A percentile compares a stretch with the other conserved stretches of the same genome.
Evolutionary conservation across 495 filamentous ascomycete species (phyloP).

Genomic region (Alectoria sarmentosa): DNA sequence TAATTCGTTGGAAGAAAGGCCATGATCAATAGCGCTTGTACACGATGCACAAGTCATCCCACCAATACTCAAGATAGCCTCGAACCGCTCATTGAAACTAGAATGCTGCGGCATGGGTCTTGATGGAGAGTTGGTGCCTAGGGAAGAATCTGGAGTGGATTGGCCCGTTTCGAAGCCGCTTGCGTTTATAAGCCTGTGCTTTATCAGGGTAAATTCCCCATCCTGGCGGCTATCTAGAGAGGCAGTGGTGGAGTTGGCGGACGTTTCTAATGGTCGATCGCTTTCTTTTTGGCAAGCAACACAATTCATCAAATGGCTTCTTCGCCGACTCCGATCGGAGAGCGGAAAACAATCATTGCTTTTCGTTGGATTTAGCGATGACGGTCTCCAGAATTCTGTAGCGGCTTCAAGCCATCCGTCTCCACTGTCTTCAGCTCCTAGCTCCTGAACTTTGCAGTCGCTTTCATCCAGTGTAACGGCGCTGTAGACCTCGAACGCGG

Average conservation of each 20-base stretch:
- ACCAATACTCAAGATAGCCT: constrained; percentile 44
- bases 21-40: constrained; percentile 45
- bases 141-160: not conserved
- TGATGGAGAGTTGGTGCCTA: not conserved
- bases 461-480: constrained; percentile 36
- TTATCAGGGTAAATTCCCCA: constrained; percentile 9
- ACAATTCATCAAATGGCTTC: constrained; percentile 40
- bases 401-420: constrained; percentile 31
- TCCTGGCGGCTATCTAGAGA: not conserved
- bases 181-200: not conserved
- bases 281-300: constrained; percentile 43
- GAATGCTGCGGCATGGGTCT: not conserved
- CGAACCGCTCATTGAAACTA: constrained; percentile 16
- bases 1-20: constrained; percentile 35
- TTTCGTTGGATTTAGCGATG: constrained; percentile 2
- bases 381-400: constrained; percentile 9
- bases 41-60: constrained; percentile 66
- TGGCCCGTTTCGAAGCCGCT: not conserved
- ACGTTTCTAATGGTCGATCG: constrained; percentile 3
- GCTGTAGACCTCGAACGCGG: constrained; percentile 45
- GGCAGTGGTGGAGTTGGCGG: not conserved
- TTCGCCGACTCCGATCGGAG: constrained; percentile 27
- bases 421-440: constrained; percentile 29
- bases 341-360: constrained; percentile 1
- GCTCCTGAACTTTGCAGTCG: constrained; percentile 30